Evolutionary conservation across 2,329 filamentous ascomycete species (phyloP), one percentile per base, ranked within the genome.

Genomic region (Colletotrichum simmondsii): DNA sequence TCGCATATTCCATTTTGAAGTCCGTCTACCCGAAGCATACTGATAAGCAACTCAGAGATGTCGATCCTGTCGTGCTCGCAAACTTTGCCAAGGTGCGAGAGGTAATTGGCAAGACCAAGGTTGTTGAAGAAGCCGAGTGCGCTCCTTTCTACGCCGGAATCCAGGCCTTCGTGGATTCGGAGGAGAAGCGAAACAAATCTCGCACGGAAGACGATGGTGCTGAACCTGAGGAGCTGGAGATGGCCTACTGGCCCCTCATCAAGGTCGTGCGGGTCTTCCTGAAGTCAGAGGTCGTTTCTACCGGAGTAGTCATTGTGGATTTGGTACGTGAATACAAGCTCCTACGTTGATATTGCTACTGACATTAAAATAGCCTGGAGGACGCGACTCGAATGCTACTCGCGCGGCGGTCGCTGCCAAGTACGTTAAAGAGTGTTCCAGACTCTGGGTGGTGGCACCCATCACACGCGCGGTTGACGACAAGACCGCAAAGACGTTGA

Each of bases 391-490:
- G 1, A 92, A 92, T 76, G 85, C 88, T 4, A 90, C 90, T 46
- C 84, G 90, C 62, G 85, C 87, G 52, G 86, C 88, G 2, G 86
- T 92, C 28, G 89, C 90, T 1, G 84, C 86, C 56, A 83, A 83
- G 0, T 92, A 92, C 75, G 87, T 92, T 80, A 88, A 92, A 76
- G 84, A 88, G 73, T 92, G 90, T 74, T 87, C 87, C 2, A 85
- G 87, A 3, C 78, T 92, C 0, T 92, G 89, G 89, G 88, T 92
- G 63, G 87, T 91, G n/a, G 88, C 90, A 1, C 89, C 89, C 0
- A 92, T 92, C 69, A 88, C 83, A 49, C 82, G 90, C 14, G 88
- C 88, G 1, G 88, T 92, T 1, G 88, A 91, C 73, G 88, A 91
- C 75, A 90, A 90, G 76, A 85, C 87, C 2, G 89, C 90, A 0